A percentile compares a stretch with the other conserved stretches of the same genome.
Evolutionary conservation across 2,329 filamentous ascomycete genomes (phyloP).

Genomic region (Colletotrichum ledebouriae): DNA sequence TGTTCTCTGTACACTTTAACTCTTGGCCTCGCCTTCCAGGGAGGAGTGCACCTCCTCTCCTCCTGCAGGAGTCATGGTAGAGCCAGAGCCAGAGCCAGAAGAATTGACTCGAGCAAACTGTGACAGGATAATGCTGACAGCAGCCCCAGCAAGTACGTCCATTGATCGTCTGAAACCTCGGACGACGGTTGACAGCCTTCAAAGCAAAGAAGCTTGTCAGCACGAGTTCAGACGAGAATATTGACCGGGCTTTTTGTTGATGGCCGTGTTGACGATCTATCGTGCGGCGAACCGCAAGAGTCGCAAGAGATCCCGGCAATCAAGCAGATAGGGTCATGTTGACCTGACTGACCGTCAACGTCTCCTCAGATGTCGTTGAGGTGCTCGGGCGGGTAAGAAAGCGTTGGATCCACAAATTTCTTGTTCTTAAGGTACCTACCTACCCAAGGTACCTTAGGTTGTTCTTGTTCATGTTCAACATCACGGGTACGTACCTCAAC

Average conservation of each 20-base stretch:
- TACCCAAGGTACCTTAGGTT: neutral
- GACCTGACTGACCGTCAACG: constrained; percentile 16
- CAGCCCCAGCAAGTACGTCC: constrained; percentile 9
- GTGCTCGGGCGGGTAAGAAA: no score
- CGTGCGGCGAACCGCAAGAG: constrained; percentile 20
- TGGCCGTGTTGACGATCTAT: constrained; percentile 23
- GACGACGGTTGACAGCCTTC: constrained; percentile 21
- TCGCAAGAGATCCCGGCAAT: constrained; percentile 1
- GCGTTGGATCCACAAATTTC: no score
- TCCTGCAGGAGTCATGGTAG: constrained; percentile 16
- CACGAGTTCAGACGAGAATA: constrained; percentile 19
- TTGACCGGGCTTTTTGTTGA: neutral
- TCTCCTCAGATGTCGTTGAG: constrained; percentile 7
- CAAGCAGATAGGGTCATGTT: constrained; percentile 9
- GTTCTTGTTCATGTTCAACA: constrained; percentile 23
- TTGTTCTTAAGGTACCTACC: no score
- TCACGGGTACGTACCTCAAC: constrained; percentile 15
- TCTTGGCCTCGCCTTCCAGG: constrained; percentile 12
- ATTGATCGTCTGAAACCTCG: constrained; percentile 15
- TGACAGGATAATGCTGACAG: constrained; percentile 31
- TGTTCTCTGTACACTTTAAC: constrained; percentile 16
- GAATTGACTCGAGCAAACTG: constrained; percentile 2
- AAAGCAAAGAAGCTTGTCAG: constrained; percentile 12
- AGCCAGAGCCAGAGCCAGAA: constrained; percentile 2
- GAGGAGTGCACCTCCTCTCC: neutral